phyloP scores from a whole-genome alignment of 1,284 basidiomycete genomes.

The Rhodotorula sp. region DNA sequence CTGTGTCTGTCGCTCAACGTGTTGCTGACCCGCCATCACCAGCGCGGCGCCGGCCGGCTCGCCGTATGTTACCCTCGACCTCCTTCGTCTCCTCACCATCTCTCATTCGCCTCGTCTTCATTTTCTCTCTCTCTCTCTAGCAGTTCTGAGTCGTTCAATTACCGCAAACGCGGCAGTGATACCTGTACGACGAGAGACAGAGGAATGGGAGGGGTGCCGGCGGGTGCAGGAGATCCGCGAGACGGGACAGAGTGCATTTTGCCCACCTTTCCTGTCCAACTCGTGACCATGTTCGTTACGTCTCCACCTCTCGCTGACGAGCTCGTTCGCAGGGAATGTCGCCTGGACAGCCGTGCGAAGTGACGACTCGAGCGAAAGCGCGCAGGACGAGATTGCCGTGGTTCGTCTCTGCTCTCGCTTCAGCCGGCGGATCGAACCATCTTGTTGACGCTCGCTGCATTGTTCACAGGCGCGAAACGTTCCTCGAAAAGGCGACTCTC shows the following conservation, averaged over 20 bases:
- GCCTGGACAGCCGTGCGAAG: too few species aligned
- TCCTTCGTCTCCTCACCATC: too few species aligned
- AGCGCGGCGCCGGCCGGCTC: too few species aligned
- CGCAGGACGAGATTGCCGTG: neutral
- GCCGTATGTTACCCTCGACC: too few species aligned
- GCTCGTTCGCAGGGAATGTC: neutral
- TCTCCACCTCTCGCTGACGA: too few species aligned
- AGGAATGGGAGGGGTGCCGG: neutral
- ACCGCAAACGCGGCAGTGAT: neutral
- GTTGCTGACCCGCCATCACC: too few species aligned
- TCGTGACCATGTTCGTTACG: too few species aligned
- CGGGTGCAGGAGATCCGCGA: conserved; percentile 10
- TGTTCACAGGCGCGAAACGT: neutral
- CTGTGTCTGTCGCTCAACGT: too few species aligned
- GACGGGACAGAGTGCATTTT: conserved; percentile 1
- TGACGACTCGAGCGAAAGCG: too few species aligned
- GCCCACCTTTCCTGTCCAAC: too few species aligned
- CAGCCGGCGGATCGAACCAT: too few species aligned
- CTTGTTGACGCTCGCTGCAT: too few species aligned
- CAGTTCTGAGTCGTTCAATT: neutral
- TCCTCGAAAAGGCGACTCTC: neutral
- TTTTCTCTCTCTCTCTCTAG: neutral
- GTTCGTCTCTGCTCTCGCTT: neutral
- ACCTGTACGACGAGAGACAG: neutral
- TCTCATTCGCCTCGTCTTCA: neutral